Percentiles rank a stretch among this genome's conserved stretches.
phyloP scores from a whole-genome alignment of 2,329 filamentous ascomycete species.

The Immersiporthe knoxdaviesiana region DNA sequence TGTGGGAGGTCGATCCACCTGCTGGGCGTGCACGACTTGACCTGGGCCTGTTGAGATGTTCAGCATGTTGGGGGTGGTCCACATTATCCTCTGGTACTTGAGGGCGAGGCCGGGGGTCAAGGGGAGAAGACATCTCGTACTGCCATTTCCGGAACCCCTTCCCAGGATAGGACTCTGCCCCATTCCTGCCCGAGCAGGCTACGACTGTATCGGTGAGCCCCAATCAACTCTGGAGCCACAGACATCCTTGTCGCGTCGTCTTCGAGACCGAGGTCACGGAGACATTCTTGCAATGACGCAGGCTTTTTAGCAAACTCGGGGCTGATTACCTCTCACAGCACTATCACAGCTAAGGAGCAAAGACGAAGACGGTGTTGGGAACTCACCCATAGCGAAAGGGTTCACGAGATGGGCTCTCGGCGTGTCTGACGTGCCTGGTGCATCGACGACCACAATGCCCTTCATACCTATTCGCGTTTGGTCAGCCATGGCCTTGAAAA shows the following conservation, averaged over 20 bases:
- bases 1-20: constrained; percentile 39
- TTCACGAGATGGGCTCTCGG: constrained; percentile 27
- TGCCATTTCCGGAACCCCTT: constrained; percentile 39
- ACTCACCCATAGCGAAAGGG: constrained; percentile 21
- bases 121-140: constrained; percentile 23
- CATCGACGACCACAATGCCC: constrained; percentile 19
- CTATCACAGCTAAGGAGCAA: background rate
- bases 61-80: constrained; percentile 25
- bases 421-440: constrained; percentile 23
- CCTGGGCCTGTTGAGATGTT: constrained; percentile 33
- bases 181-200: constrained; percentile 46
- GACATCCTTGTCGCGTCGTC: constrained; percentile 37
- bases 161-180: constrained; percentile 44
- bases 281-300: constrained; percentile 37
- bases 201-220: constrained; percentile 43
- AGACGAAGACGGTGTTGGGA: background rate
- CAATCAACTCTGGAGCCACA: constrained; percentile 38
- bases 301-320: background rate
- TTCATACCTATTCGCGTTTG: constrained; percentile 11
- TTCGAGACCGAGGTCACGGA: constrained; percentile 45
- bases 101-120: too few relatives aligned
- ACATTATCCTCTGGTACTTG: background rate
- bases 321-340: background rate
- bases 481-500: background rate
- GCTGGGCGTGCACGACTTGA: constrained; percentile 43